Evolutionary conservation across 768 basidiomycete species (phyloP).

Genomic region (Macrolepiota dolichaula): DNA sequence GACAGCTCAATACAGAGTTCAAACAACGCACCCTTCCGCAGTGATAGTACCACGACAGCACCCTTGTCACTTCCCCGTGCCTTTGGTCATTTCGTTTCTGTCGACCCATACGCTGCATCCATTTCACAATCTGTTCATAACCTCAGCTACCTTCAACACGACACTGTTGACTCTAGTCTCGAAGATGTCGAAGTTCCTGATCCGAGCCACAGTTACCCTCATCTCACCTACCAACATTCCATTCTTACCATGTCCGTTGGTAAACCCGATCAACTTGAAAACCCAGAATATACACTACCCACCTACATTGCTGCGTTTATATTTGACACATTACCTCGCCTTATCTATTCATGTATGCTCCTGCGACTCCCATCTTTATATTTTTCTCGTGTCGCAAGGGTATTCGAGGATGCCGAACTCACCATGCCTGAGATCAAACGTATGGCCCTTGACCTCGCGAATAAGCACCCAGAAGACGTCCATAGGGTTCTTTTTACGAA

Average conservation of each 20-base stretch:
- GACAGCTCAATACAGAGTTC: neutral
- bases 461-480: constrained; percentile 4
- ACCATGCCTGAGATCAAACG: constrained; percentile 50
- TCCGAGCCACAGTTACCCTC: neutral
- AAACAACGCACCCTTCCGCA: neutral
- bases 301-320: constrained; percentile 19
- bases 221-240: neutral
- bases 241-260: constrained; percentile 1
- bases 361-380: constrained; percentile 62
- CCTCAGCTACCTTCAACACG: neutral
- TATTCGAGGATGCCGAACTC: constrained; percentile 65
- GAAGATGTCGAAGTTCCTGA: constrained; percentile 1
- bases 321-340: constrained; percentile 25
- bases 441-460: constrained; percentile 26
- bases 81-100: neutral
- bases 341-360: constrained; percentile 35
- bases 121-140: constrained; percentile 4
- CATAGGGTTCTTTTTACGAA: constrained; percentile 5
- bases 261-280: neutral
- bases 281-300: neutral
- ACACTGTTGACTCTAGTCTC: neutral
- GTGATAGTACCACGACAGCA: neutral
- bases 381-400: constrained; percentile 58
- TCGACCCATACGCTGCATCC: constrained; percentile 4
- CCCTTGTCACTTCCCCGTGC: neutral